These are phyloP conservation scores for Pezicula neosporulosa DNA, from an alignment of 2,329 filamentous ascomycete species.

Conservation along the genomic window DNA sequence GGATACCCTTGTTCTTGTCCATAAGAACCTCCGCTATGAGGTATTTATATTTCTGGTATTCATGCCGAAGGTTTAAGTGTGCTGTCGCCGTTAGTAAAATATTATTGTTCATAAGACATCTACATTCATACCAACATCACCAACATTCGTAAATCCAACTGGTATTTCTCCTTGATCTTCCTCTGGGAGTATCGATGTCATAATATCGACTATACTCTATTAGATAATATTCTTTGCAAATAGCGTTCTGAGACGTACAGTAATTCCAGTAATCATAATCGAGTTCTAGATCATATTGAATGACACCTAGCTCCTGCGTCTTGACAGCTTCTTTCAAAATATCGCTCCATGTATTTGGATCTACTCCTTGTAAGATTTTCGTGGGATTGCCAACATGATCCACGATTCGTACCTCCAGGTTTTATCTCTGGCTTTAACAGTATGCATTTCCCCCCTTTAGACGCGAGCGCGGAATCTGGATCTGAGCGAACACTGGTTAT, in stretches of 20 bases:
- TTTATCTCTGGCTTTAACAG: slow-evolving; percentile 56
- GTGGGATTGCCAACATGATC: neutral
- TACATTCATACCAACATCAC: slow-evolving; percentile 67
- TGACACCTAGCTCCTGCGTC: slow-evolving; percentile 63
- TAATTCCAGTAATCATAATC: slow-evolving; percentile 88
- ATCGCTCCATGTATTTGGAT: slow-evolving; percentile 72
- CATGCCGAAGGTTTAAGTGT: slow-evolving; percentile 83
- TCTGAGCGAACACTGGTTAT: slow-evolving; percentile 61
- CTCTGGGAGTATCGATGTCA: slow-evolving; percentile 75
- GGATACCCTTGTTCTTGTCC: slow-evolving; percentile 81
- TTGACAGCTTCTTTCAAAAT: slow-evolving; percentile 66
- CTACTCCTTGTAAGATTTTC: slow-evolving; percentile 34
- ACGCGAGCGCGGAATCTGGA: slow-evolving; percentile 50
- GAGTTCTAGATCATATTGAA: slow-evolving; percentile 73
- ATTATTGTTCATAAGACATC: slow-evolving; percentile 8
- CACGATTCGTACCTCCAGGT: slow-evolving; percentile 36
- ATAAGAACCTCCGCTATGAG: slow-evolving; percentile 81
- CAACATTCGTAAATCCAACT: slow-evolving; percentile 81
- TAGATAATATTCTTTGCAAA: slow-evolving; percentile 5
- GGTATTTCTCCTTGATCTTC: slow-evolving; percentile 78
- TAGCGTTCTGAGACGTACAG: slow-evolving; percentile 43
- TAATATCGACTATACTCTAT: slow-evolving; percentile 57
- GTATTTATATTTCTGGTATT: slow-evolving; percentile 81
- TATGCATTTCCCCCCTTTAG: slow-evolving; percentile 57
- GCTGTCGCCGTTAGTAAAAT: slow-evolving; percentile 42